phyloP scores from a whole-genome alignment of 106 monocot species.

The Ottelia alismoides region DNA sequence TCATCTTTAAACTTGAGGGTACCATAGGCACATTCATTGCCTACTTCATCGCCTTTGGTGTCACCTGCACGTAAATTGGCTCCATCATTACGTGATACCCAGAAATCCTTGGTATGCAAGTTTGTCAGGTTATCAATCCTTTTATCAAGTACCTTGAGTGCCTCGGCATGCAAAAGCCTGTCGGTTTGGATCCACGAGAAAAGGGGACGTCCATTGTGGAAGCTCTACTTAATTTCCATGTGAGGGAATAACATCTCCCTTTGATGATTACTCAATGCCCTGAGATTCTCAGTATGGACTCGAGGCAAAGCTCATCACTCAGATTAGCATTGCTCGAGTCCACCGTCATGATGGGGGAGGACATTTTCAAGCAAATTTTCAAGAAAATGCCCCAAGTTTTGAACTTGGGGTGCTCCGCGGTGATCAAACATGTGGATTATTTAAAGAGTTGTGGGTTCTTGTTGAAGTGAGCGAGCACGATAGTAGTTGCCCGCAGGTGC shows the following conservation, averaged over 20 bases:
- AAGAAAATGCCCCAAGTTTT: conserved; percentile 93
- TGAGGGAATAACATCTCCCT: conserved; percentile 34
- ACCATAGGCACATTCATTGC: conserved; percentile 98
- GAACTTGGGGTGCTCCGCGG: conserved; percentile 33
- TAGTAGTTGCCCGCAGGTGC: conserved; percentile 88
- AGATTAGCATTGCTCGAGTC: conserved; percentile 62
- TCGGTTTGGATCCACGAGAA: conserved; percentile 61
- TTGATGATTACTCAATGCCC: conserved; percentile 55
- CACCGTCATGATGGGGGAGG: conserved; percentile 28
- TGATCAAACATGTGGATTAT: conserved; percentile 71
- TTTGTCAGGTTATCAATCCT: conserved; percentile 78
- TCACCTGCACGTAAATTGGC: conserved; percentile 58
- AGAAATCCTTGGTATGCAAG: conserved; percentile 85
- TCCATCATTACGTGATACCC: conserved; percentile 64
- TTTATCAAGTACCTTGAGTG: conserved; percentile 64
- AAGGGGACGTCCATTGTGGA: conserved; percentile 62
- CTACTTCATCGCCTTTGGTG: conserved; percentile 75
- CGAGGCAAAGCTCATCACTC: conserved; percentile 44
- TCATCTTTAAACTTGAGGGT: conserved; percentile 91
- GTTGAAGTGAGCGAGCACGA: conserved; percentile 52
- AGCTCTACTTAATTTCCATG: conserved; percentile 49
- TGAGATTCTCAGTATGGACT: conserved; percentile 72
- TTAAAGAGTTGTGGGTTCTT: conserved; percentile 58
- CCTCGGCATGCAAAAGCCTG: conserved; percentile 49
- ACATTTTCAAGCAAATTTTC: conserved; percentile 56